Base-by-base conservation (phyloP, 2,329 filamentous ascomycete genomes). In the Blastomyces emzantsi region DNA sequence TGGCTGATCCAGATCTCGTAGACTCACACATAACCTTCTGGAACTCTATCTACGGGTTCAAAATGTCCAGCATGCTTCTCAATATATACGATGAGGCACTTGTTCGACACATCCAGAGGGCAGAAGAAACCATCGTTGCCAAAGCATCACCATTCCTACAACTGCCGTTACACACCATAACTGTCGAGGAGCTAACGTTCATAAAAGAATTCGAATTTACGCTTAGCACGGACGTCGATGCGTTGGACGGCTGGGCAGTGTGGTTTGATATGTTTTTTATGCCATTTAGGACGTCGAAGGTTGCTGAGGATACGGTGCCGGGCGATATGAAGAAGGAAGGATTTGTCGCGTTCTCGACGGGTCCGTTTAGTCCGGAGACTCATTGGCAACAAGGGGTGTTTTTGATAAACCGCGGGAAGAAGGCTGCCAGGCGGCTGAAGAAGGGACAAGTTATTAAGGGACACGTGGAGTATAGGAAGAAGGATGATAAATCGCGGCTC, bases 261-360 rank as follows among this genome's bases (percentile, higher is more conserved):
- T 97, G 92, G 90, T 97, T 97, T 73, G 93, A 97, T 74, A 93
- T 89, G 30, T 94, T 94, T 80, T 97, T 97, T 77, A 84, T 89
- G 67, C 85, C 87, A 11, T 83, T 83, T 0, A 78, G 82, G 45
- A 77, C 81, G 45, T 74, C 78, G 60, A 69, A 71, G 36, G 72
- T 84, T 57, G 76, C 81, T 39, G 76, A 82, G 65, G 84, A 85
- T 60, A 85, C 86, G 0, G 80, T 86, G 63, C 75, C 76, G 45
- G 69, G 72, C n/a, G 80, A 83, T 3, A 92, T 88, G 85, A 82
- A 83, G 67, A 78, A 81, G 71, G 80, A 87, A 67, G 85, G 87
- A 60, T 70, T 75, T 28, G 82, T 91, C n/a, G 88, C 90, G 0
- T 96, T 97, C 74, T 95, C 92, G 8, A 97, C 92, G 1, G 90